phyloP scores from a whole-genome alignment of 2,329 filamentous ascomycete species.

The Monilinia laxa region DNA sequence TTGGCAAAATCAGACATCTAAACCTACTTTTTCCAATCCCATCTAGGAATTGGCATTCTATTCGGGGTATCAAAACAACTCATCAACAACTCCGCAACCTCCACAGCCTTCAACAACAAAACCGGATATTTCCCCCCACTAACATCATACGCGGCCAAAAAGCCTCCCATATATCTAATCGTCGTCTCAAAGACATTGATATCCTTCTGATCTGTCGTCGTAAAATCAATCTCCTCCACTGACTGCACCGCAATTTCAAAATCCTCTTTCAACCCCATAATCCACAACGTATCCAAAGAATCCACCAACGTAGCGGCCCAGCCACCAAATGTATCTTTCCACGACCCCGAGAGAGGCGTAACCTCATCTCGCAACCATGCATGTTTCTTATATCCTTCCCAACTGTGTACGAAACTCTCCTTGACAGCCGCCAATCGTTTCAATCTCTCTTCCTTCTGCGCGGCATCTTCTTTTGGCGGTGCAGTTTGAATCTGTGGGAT shows the following conservation, averaged over 20 bases:
- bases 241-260: conserved; percentile 74
- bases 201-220: conserved; percentile 49
- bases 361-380: conserved; percentile 90
- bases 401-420: conserved; percentile 49
- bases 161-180: conserved; percentile 85
- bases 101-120: conserved; percentile 66
- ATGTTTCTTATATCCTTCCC: conserved; percentile 76
- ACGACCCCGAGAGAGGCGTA: conserved; percentile 64
- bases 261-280: conserved; percentile 76
- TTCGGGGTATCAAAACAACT: conserved; percentile 84
- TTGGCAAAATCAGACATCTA: not conserved
- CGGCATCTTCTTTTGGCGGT: conserved; percentile 31
- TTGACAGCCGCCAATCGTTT: conserved; percentile 34
- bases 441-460: conserved; percentile 32
- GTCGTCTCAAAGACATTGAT: conserved; percentile 76
- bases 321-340: conserved; percentile 80
- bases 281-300: conserved; percentile 79
- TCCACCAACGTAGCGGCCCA: conserved; percentile 90
- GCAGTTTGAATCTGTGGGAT: conserved; percentile 37
- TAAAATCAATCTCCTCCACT: conserved; percentile 78
- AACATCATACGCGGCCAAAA: conserved; percentile 84
- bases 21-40: conserved; percentile 53
- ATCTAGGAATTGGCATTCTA: conserved; percentile 69
- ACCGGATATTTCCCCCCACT: conserved; percentile 67
- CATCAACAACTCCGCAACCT: conserved; percentile 70